These are phyloP conservation scores for Boletus pseudo-olivaceus DNA, from an alignment of 768 basidiomycete genomes.

Conservation along the genomic window DNA sequence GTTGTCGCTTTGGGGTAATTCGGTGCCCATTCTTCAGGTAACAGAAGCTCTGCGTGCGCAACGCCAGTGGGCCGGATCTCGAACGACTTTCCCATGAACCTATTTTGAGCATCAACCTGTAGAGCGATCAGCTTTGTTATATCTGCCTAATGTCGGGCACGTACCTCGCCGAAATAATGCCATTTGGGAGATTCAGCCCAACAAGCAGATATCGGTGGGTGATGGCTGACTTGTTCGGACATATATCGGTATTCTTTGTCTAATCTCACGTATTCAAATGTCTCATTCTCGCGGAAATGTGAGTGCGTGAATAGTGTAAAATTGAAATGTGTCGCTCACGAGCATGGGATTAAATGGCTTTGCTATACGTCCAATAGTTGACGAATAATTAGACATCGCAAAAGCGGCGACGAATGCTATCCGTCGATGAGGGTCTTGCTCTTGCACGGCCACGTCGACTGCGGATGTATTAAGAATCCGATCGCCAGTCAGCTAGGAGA, in stretches of 20 bases:
- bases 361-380: constrained; percentile 92
- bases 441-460: constrained; percentile 84
- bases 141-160: background rate
- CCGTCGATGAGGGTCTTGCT: constrained; percentile 72
- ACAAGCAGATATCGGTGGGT: constrained; percentile 95
- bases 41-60: constrained; percentile 79
- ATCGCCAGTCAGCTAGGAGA: background rate
- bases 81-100: constrained; percentile 94
- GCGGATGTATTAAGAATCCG: constrained; percentile 8
- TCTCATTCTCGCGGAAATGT: constrained; percentile 60
- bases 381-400: constrained; percentile 97
- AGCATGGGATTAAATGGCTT: constrained; percentile 98
- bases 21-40: constrained; percentile 64
- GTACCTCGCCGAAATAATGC: constrained; percentile 87
- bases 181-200: constrained; percentile 88
- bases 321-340: constrained; percentile 39
- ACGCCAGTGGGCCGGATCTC: constrained; percentile 96
- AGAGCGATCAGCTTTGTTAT: background rate
- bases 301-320: background rate
- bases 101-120: constrained; percentile 94
- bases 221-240: constrained; percentile 96
- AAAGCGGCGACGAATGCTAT: constrained; percentile 94
- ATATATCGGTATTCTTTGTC: constrained; percentile 90
- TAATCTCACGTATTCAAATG: constrained; percentile 87
- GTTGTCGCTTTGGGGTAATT: constrained; percentile 58